Evolutionary conservation across 768 basidiomycete genomes (phyloP).

Genomic region (Scleroderma bovista): DNA sequence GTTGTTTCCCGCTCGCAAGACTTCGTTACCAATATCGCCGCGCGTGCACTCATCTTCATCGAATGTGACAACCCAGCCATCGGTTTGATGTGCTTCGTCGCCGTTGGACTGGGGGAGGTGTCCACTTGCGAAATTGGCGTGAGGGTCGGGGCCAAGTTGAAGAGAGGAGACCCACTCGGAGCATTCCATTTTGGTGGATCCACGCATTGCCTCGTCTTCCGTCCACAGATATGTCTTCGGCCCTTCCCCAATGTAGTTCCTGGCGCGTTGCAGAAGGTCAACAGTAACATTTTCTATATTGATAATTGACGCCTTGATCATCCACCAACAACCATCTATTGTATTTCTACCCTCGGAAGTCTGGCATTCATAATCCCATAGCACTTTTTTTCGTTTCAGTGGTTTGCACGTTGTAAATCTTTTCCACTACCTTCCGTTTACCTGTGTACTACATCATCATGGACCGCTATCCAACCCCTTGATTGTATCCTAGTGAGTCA

Average conservation of each 20-base stretch:
- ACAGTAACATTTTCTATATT: not conserved
- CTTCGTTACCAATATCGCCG: not conserved
- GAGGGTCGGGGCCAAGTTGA: conserved; percentile 32
- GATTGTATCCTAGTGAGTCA: no score
- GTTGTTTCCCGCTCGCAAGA: conserved; percentile 15
- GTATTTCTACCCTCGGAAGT: no score
- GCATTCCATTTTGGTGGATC: conserved; percentile 59
- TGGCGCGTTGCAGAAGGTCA: not conserved
- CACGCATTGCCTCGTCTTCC: conserved; percentile 40
- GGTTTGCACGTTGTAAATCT: no score
- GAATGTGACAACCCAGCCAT: conserved; percentile 49
- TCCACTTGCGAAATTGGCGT: conserved; percentile 40
- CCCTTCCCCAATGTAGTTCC: not conserved
- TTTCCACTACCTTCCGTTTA: no score
- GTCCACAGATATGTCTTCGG: conserved; percentile 22
- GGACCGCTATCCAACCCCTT: no score
- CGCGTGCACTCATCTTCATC: conserved; percentile 41
- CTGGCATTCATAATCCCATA: no score
- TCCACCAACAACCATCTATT: not conserved
- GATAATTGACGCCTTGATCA: not conserved
- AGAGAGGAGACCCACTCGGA: conserved; percentile 48
- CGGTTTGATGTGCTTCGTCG: conserved; percentile 50
- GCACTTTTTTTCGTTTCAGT: no score
- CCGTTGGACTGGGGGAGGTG: conserved; percentile 54
- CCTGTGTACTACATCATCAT: no score